Conservation (phyloP, 495 filamentous ascomycete species). For the Zalerion maritima region DNA sequence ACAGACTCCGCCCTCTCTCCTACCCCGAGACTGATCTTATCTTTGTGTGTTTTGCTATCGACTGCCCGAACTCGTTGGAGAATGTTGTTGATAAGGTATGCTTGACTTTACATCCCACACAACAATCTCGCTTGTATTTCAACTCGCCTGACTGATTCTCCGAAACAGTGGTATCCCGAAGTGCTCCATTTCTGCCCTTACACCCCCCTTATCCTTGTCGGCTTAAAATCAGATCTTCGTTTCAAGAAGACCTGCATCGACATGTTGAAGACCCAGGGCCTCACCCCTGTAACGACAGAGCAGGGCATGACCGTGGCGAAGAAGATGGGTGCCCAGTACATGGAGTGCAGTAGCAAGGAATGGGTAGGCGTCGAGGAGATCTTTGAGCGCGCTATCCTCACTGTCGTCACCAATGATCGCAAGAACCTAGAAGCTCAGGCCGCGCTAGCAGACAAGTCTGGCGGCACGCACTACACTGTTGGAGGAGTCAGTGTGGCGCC, state of each 20-base stretch:
- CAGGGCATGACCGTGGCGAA: constrained; percentile 77
- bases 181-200: constrained; percentile 97
- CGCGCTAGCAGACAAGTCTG: constrained; percentile 11
- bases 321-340: constrained; percentile 87
- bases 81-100: constrained; percentile 97
- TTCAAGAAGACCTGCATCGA: constrained; percentile 91
- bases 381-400: constrained; percentile 77
- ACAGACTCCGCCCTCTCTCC: constrained; percentile 83
- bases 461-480: constrained; percentile 12
- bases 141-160: constrained; percentile 6
- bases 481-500: constrained; percentile 21
- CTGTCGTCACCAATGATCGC: constrained; percentile 58
- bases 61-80: constrained; percentile 94
- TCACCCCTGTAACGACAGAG: constrained; percentile 83
- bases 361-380: constrained; percentile 91
- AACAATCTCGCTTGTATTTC: constrained; percentile 1
- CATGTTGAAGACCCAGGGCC: constrained; percentile 90
- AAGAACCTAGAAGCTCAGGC: constrained; percentile 31
- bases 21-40: constrained; percentile 96
- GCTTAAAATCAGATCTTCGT: constrained; percentile 92
- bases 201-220: constrained; percentile 87
- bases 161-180: constrained; percentile 86
- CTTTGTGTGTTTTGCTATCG: constrained; percentile 98
- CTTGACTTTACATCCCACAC: constrained; percentile 1
- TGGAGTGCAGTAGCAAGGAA: constrained; percentile 97